phyloP scores from a whole-genome alignment of 345 rosid genomes.

The Pistacia vera region DNA sequence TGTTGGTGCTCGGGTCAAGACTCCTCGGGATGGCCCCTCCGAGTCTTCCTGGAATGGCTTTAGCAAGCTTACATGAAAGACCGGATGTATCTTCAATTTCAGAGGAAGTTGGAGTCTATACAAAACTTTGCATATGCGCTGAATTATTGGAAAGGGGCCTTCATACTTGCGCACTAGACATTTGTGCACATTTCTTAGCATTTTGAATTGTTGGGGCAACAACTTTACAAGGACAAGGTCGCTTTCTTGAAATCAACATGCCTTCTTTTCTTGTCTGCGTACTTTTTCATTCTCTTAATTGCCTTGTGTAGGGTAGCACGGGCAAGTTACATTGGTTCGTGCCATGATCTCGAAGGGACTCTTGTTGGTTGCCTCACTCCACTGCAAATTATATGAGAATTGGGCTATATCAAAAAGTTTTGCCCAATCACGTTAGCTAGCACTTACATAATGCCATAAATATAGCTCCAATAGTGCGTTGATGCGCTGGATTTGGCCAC shows the following conservation, averaged over 20 bases:
- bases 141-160: too few species aligned
- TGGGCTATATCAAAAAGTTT: neutral
- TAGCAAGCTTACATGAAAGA: too few species aligned
- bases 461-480: neutral
- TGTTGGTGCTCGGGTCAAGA: neutral
- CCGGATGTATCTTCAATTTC: too few species aligned
- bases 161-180: too few species aligned
- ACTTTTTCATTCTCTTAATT: conserved; percentile 8
- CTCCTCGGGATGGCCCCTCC: too few species aligned
- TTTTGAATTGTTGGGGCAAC: too few species aligned
- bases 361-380: fast-evolving
- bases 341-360: too few species aligned
- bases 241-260: neutral
- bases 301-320: neutral
- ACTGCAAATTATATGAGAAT: conserved; percentile 11
- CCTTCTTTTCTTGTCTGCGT: neutral
- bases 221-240: neutral
- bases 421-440: neutral
- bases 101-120: neutral
- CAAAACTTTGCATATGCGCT: too few species aligned
- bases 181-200: neutral
- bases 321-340: neutral
- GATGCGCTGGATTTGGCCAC: neutral
- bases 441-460: neutral
- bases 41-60: too few species aligned